Evolutionary conservation across 106 monocot species (phyloP), one percentile per base, ranked within the genome.

Genomic region (Allium fistulosum): DNA sequence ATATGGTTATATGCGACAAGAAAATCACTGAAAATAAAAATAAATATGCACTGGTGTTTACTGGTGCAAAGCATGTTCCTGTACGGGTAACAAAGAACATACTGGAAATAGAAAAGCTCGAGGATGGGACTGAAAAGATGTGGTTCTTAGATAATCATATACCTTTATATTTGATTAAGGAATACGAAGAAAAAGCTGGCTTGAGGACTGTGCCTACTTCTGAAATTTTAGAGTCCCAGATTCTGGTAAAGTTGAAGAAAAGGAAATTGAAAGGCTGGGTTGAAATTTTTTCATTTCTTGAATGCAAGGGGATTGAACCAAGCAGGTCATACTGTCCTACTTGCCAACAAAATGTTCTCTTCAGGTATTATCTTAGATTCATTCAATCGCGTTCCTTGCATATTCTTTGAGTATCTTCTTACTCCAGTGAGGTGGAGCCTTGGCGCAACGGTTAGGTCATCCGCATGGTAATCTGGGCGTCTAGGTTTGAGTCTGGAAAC

Each of bases 131-230:
- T 72, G 76, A 74, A 37, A 91, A 80, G 61, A 68, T 86, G 22
- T 95, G 95, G 95, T 91, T 95, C 73, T 79, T 76, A 59, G 95
- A 95, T 67, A 76, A 70, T 49, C 73, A 88, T 77, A 66, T 95
- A 48, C 91, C 95, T 49, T 67, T 95, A 58, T 95, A 88, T 53
- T 67, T 95, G 74, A 81, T 91, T 63, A 88, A 91, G 70, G 79
- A 83, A 28, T 88, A 77, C 62, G 91, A 95, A 66, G 83, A 78
- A 70, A 85, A 80, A 67, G 51, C 37, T 72, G 71, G 58, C 17
- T 52, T 4, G 46, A 61, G 49, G 17, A 12, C 62, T n/a, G 10
- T 62, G 62, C 45, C 62, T 8, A 13, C 62, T 62, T 46, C 28
- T 62, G 46, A 45, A 12, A 69, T 69, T 56, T 59, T 66, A 48